A percentile compares a stretch with the other conserved stretches of the same genome.
Conservation (phyloP, 768 basidiomycete genomes). For the Obba rivulosa region DNA sequence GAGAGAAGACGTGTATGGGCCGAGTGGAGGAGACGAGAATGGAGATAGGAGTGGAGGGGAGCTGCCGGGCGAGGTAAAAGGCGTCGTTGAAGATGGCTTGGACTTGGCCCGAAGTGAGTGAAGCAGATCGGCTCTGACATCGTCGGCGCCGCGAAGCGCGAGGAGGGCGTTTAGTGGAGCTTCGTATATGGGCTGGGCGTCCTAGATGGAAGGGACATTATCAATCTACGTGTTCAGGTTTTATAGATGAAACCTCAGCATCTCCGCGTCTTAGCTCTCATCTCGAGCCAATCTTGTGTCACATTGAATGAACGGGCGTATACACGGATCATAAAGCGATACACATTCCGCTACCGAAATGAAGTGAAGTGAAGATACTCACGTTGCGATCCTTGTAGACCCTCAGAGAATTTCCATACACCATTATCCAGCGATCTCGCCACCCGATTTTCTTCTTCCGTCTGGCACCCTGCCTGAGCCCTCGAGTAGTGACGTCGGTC, state of each 20-base stretch:
- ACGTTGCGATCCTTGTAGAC: conserved; percentile 52
- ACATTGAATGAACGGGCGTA: too few relatives aligned
- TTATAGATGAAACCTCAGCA: too few relatives aligned
- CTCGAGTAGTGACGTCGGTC: background rate
- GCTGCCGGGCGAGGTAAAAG: too few relatives aligned
- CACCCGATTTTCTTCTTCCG: conserved; percentile 45
- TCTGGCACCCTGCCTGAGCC: background rate
- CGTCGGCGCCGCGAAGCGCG: background rate
- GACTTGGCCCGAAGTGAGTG: too few relatives aligned
- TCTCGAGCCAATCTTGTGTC: too few relatives aligned
- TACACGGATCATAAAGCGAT: too few relatives aligned
- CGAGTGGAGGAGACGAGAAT: too few relatives aligned
- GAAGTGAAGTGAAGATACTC: conserved; percentile 15
- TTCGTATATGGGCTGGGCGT: background rate
- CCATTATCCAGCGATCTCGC: conserved; percentile 59
- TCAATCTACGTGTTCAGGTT: too few relatives aligned
- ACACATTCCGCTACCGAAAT: background rate
- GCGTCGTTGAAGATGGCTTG: too few relatives aligned
- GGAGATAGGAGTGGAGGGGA: too few relatives aligned
- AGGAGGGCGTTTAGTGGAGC: conserved; percentile 5
- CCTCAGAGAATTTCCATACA: conserved; percentile 49
- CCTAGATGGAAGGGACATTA: background rate
- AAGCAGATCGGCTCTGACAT: background rate
- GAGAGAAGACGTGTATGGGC: too few relatives aligned
- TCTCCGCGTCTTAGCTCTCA: too few relatives aligned